Evolutionary conservation across 2,329 filamentous ascomycete species (phyloP), one percentile per base, ranked within the genome.

Genomic region (Exophiala phaeomuriformis): DNA sequence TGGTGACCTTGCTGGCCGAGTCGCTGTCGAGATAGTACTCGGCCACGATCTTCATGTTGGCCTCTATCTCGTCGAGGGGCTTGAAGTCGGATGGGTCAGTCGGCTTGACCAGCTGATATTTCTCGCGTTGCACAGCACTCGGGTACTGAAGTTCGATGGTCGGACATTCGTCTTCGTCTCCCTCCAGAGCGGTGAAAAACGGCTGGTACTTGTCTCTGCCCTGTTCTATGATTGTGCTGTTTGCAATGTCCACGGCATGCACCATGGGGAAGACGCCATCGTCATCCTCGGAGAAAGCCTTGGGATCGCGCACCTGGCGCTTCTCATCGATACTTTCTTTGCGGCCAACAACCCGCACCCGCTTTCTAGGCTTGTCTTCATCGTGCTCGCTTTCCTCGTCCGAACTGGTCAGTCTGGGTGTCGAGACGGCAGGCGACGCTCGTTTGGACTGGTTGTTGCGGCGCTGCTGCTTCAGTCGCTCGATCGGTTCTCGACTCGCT

Each of bases 101-200:
- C 45, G 87, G 87, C 65, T 81, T 82, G 30, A 91, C 84, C 6
- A 93, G 79, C 63, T 90, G 81, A 65, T 88, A 90, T 82, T 77
- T 81, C 70, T 93, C 88, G 28, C 50, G 29, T 49, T 79, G 79
- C 52, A 82, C 79, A 57, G 77, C 75, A 68, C 88, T 90, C 6
- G 93, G 91, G 69, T 97, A 97, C 68, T 93, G 87, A 62, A 97
- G 72, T 65, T 84, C 75, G 55, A 94, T 69, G 30, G 68, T 65
- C 19, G 74, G 68, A 45, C 72, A 69, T 8, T 68, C 67, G 67
- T 68, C 40, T 69, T 72, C 8, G 72, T 71, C 62, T 77, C 79
- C 28, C 75, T 77, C 29, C 74, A 72, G 58, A 72, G 76, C 66
- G 76, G 61, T 60, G 51, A 69, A 69, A 31, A 64, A 59, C 32